Evolutionary conservation across 169 alveolate genomes (phyloP), one percentile per base, ranked within the genome.

Genomic region (Amoebophrya sp.): DNA sequence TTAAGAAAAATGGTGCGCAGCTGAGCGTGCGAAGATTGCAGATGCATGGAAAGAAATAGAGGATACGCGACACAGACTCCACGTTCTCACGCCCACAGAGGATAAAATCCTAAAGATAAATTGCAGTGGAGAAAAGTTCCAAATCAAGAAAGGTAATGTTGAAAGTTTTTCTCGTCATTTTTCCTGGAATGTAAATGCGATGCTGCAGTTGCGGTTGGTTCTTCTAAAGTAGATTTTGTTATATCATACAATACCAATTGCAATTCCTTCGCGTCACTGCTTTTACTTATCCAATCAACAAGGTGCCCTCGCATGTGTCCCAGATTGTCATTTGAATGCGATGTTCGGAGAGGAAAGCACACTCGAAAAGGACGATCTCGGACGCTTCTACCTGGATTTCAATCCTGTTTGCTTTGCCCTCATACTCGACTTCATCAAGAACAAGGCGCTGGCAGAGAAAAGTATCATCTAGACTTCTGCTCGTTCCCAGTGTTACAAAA

Each of bases 371-470:
- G 83, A 65, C 33, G 83, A 29, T 1, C 38, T 26, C 83, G 83
- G 83, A 29, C 83, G 83, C 2, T 65, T 26, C 83, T 6, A 6
- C 38, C 83, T 65, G 33, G 83, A 65, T 26, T 65, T 65, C 83
- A 65, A 65, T 26, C 83, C 83, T 36, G 83, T 26, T 26, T 65
- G 83, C 83, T 65, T 65, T 36, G 33, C 83, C 1, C 12, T 65
- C 83, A 65, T 65, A 1, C 83, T 65, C 33, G 83, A 65, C 26
- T 65, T 1, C 36, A 18, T 65, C 33, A 65, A 65, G n/a, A 65
- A 65, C 83, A 65, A 65, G n/a, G 83, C 83, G 83, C 83, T 65
- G 26, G 83, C 83, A 26, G 39, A 29, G 83, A 36, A 65, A n/a
- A n/a, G n/a, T n/a, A n/a, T n/a, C n/a, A n/a, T n/a, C n/a, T n/a